phyloP scores from a whole-genome alignment of 2,329 filamentous ascomycete genomes.

The Metarhizium anisopliae region DNA sequence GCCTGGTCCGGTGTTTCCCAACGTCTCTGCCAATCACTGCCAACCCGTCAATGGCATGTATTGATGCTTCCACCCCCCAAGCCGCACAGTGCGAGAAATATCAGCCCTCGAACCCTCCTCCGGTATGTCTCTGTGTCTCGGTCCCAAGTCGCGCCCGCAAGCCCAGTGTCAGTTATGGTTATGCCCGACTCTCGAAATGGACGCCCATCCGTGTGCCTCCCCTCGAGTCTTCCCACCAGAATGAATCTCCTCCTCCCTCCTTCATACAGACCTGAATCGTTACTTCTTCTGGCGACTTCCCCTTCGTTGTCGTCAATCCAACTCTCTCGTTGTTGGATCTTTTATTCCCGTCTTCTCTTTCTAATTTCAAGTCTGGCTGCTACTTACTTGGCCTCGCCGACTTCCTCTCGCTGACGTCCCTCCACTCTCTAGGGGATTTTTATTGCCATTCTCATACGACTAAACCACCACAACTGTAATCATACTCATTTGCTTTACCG shows the following conservation, averaged over 20 bases:
- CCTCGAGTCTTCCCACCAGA: conserved; percentile 2
- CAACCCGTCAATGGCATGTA: background rate
- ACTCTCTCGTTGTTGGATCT: conserved; percentile 28
- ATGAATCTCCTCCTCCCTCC: conserved; percentile 9
- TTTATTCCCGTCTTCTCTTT: conserved; percentile 13
- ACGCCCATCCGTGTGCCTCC: background rate
- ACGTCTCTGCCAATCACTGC: background rate
- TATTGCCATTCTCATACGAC: conserved; percentile 3
- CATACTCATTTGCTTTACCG: conserved; percentile 6
- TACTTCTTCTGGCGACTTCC: conserved; percentile 10
- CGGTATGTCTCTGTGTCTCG: background rate
- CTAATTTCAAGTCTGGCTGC: background rate
- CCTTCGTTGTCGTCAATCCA: conserved; percentile 17
- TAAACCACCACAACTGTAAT: background rate
- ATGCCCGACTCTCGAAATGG: too few species aligned
- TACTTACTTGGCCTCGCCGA: conserved; percentile 1
- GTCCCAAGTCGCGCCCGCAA: background rate
- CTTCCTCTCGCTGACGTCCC: conserved; percentile 7
- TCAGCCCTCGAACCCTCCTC: too few species aligned
- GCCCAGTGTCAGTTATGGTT: too few species aligned
- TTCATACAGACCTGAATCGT: background rate
- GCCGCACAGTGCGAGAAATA: too few species aligned
- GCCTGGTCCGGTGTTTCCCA: background rate
- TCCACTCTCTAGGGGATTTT: conserved; percentile 11
- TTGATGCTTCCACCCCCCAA: background rate